A percentile compares a stretch with the other conserved stretches of the same genome.
These are phyloP conservation scores for Picea mariana DNA, from an alignment of 83 land plant genomes.

Conservation along the genomic window DNA sequence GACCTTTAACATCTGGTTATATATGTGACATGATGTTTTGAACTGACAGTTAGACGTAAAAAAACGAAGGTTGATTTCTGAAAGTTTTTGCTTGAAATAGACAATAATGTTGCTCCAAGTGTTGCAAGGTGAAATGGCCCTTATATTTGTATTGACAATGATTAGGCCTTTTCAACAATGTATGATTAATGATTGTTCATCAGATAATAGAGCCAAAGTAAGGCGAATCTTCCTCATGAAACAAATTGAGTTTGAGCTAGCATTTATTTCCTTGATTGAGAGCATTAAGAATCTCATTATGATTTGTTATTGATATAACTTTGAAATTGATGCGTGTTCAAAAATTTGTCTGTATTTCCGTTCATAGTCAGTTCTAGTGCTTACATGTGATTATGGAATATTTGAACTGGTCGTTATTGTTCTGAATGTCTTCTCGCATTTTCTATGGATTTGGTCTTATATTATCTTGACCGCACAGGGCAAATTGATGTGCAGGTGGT, in stretches of 20 bases:
- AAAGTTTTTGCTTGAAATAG: too few species aligned
- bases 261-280: neutral
- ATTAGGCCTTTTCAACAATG: too few species aligned
- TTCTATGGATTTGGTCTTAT: neutral
- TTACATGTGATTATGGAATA: neutral
- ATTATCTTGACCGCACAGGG: neutral
- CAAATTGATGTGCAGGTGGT: conserved; percentile 33
- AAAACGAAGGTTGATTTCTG: too few species aligned
- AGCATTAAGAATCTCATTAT: neutral
- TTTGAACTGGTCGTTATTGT: neutral
- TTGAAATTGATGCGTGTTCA: too few species aligned
- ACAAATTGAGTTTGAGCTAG: neutral
- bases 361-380: neutral
- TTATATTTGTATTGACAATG: too few species aligned
- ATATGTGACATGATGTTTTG: too few species aligned
- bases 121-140: too few species aligned
- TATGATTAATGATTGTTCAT: too few species aligned
- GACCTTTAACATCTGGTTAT: too few species aligned
- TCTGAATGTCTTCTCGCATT: too few species aligned
- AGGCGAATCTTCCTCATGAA: neutral
- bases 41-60: too few species aligned
- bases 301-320: neutral
- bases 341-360: neutral
- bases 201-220: neutral
- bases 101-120: too few species aligned